These are phyloP conservation scores for Geranium brycei DNA, from an alignment of 345 rosid species.

Conservation along the genomic window DNA sequence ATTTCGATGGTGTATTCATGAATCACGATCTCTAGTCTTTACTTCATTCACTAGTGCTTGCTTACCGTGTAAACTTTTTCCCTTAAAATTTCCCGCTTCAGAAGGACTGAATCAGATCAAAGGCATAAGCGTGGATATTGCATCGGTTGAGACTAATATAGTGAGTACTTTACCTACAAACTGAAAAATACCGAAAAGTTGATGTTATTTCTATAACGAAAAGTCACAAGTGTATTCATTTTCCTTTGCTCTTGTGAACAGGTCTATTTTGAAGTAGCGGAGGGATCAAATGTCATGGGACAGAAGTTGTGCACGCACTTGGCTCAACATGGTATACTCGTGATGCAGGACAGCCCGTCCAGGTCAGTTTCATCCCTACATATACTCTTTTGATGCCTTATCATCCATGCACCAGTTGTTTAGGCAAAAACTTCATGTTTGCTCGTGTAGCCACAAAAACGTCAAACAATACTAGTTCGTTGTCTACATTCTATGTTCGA, in stretches of 20 bases:
- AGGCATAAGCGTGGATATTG: constrained; percentile 50
- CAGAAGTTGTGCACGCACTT: constrained; percentile 48
- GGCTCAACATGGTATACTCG: constrained; percentile 53
- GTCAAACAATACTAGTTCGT: too few species aligned
- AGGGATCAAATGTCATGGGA: constrained; percentile 37
- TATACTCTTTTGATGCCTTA: too few species aligned
- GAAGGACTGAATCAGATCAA: constrained; percentile 66
- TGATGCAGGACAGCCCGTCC: constrained; percentile 41
- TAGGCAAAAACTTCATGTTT: too few species aligned
- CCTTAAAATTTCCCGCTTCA: constrained; percentile 14
- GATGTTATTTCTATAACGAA: not conserved
- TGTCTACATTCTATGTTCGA: too few species aligned
- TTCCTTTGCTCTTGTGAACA: constrained; percentile 11
- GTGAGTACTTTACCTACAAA: constrained; percentile 33
- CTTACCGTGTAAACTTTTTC: not conserved
- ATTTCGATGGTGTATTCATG: not conserved
- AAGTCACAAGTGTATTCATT: not conserved
- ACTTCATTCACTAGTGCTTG: not conserved
- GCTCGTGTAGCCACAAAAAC: too few species aligned
- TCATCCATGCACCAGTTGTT: too few species aligned
- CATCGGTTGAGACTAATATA: constrained; percentile 76
- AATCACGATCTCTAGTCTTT: not conserved
- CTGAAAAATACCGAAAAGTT: not conserved
- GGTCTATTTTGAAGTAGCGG: constrained; percentile 49
- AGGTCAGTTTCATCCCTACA: constrained; percentile 33